Conservation (phyloP, 495 filamentous ascomycete genomes). For the Penicillium malachiteum region DNA sequence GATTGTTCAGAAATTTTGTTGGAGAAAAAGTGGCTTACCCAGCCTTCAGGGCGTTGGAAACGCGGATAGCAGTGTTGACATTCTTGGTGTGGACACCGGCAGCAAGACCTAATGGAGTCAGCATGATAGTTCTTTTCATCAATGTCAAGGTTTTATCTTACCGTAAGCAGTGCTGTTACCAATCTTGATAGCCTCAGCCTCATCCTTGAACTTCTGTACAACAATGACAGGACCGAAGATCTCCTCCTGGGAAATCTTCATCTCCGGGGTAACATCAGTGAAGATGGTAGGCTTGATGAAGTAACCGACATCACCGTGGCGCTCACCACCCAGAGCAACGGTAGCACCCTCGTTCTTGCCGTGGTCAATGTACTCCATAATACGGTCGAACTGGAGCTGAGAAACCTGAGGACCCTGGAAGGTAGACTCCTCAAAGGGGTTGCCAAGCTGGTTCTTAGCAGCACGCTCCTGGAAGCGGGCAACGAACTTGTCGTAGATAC, state of each 20-base stretch:
- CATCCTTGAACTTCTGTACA: slow-evolving; percentile 89
- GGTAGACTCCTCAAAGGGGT: slow-evolving; percentile 82
- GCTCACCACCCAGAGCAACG: slow-evolving; percentile 80
- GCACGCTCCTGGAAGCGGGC: slow-evolving; percentile 85
- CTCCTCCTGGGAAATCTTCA: slow-evolving; percentile 99
- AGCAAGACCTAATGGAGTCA: slow-evolving; percentile 61
- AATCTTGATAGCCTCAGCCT: slow-evolving; percentile 78
- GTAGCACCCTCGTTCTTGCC: slow-evolving; percentile 88
- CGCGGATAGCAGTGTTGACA: slow-evolving; percentile 89
- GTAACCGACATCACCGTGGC: slow-evolving; percentile 87
- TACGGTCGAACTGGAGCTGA: slow-evolving; percentile 91
- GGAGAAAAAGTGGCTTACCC: slow-evolving; percentile 45
- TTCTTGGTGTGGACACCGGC: slow-evolving; percentile 90
- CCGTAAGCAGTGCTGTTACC: slow-evolving; percentile 81
- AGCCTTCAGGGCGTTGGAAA: slow-evolving; percentile 76
- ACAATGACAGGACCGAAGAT: slow-evolving; percentile 96
- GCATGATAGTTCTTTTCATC: background rate
- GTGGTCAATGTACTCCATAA: slow-evolving; percentile 95
- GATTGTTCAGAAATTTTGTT: background rate
- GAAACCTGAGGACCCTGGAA: slow-evolving; percentile 99
- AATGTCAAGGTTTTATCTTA: slow-evolving; percentile 3
- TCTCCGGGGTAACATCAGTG: slow-evolving; percentile 79
- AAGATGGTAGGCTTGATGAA: slow-evolving; percentile 99
- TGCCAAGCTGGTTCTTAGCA: slow-evolving; percentile 78
- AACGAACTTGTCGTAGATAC: slow-evolving; percentile 94